Percentiles rank a stretch among this genome's conserved stretches.
These are phyloP conservation scores for Wallacemonas sp. DNA, from an alignment of 208 protist genomes.

Conservation along the genomic window DNA sequence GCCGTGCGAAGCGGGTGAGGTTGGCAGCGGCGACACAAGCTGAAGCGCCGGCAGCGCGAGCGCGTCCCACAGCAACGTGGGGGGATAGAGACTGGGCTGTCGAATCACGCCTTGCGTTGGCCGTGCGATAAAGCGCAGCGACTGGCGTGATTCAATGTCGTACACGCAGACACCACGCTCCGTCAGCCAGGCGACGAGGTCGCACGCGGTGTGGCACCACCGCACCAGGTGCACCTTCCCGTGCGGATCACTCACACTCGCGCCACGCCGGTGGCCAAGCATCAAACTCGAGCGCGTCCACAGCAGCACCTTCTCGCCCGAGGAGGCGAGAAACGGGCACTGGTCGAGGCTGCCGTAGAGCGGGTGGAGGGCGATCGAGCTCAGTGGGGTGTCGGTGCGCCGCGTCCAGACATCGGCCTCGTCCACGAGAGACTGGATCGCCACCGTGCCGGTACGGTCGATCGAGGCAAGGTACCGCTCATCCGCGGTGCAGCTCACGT, in stretches of 20 bases:
- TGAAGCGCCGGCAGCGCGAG: neutral
- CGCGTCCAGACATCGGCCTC: conserved; percentile 38
- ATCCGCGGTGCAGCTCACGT: conserved; percentile 48
- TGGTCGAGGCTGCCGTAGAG: conserved; percentile 49
- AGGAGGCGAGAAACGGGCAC: conserved; percentile 39
- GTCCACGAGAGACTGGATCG: conserved; percentile 39
- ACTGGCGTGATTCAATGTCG: conserved; percentile 19
- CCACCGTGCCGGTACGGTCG: conserved; percentile 55
- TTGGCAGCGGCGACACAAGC: too few relatives aligned
- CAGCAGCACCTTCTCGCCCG: conserved; percentile 48
- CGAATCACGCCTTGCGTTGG: conserved; percentile 11
- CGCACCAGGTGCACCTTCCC: conserved; percentile 54
- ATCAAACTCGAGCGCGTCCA: conserved; percentile 44
- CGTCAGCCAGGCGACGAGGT: conserved; percentile 69
- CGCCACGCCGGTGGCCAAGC: conserved; percentile 43
- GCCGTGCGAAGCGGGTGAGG: too few relatives aligned
- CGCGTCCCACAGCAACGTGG: conserved; percentile 59
- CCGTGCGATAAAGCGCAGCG: conserved; percentile 15
- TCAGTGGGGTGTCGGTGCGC: conserved; percentile 44
- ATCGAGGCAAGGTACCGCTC: conserved; percentile 53
- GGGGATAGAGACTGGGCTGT: conserved; percentile 42
- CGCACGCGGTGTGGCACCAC: conserved; percentile 43
- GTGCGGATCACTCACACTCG: conserved; percentile 40
- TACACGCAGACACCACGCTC: conserved; percentile 62
- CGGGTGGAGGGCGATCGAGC: conserved; percentile 63